phyloP scores from a whole-genome alignment of 192 early-diverging fungal genomes.

The Dissophora globulifera region DNA sequence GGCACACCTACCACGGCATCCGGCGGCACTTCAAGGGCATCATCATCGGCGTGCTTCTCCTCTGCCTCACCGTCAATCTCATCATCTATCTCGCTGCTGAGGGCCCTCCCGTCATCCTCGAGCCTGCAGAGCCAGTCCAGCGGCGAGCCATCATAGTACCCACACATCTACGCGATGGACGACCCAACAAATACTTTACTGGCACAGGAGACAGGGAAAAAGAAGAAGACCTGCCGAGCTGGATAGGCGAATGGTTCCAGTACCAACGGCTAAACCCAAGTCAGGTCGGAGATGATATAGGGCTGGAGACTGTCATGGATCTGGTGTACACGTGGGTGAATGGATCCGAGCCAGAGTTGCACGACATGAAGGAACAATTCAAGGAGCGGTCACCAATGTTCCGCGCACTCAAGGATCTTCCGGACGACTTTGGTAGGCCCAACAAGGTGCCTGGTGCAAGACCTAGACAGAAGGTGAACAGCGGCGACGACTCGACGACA shows the following conservation, averaged over 20 bases:
- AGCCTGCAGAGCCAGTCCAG: not conserved
- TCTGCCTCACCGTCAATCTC: slow-evolving; percentile 14
- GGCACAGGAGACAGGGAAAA: no score
- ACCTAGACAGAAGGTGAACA: not conserved
- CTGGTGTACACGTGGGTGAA: slow-evolving; percentile 59
- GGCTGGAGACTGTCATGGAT: slow-evolving; percentile 18
- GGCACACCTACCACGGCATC: not conserved
- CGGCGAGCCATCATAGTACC: not conserved
- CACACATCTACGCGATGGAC: not conserved
- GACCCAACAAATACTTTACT: not conserved
- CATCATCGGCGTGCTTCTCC: not conserved
- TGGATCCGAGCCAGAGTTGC: slow-evolving; percentile 30
- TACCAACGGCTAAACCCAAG: slow-evolving; percentile 2
- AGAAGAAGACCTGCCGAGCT: not conserved
- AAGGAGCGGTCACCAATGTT: slow-evolving; percentile 13
- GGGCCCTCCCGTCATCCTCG: not conserved
- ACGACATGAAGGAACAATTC: slow-evolving; percentile 15
- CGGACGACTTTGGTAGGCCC: not conserved
- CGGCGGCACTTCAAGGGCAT: not conserved
- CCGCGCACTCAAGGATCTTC: not conserved
- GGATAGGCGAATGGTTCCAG: slow-evolving; percentile 9
- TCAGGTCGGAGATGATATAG: not conserved
- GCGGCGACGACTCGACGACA: not conserved
- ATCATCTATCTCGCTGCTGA: not conserved
- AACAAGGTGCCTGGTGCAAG: not conserved